Conservation (phyloP, 257 asterid species). For the Ilex asprella region DNA sequence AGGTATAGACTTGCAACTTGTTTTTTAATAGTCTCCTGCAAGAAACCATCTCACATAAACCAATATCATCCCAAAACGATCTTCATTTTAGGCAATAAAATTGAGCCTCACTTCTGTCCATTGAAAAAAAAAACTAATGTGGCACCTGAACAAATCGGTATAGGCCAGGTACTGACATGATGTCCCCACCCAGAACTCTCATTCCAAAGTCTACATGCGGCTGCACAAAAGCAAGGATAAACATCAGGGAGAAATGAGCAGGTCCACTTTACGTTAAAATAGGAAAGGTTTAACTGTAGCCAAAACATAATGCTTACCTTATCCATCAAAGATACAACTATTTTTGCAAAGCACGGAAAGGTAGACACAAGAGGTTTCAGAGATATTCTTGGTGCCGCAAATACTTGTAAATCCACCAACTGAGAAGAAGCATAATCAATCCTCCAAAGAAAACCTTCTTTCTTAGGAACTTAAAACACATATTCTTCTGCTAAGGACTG, state of each 20-base stretch:
- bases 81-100: not conserved
- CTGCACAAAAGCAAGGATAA: constrained; percentile 22
- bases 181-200: constrained; percentile 83
- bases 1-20: not conserved
- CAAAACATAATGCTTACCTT: constrained; percentile 32
- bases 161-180: constrained; percentile 91
- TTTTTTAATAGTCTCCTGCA: too few relatives aligned
- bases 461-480: not conserved
- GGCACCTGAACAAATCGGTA: constrained; percentile 76
- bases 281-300: too few relatives aligned
- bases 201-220: constrained; percentile 96
- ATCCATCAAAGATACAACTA: constrained; percentile 59
- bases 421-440: constrained; percentile 24
- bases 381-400: constrained; percentile 57
- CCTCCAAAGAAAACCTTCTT: constrained; percentile 7
- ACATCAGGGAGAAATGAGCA: too few relatives aligned
- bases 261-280: too few relatives aligned
- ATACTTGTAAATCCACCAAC: constrained; percentile 78
- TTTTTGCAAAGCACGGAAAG: constrained; percentile 68
- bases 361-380: constrained; percentile 72
- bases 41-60: not conserved
- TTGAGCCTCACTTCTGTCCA: not conserved
- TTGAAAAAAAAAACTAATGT: not conserved
- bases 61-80: not conserved
- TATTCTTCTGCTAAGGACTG: not conserved